Base-by-base conservation (phyloP, 805 yeast species). In the Saccharomycodes ludwigii region DNA sequence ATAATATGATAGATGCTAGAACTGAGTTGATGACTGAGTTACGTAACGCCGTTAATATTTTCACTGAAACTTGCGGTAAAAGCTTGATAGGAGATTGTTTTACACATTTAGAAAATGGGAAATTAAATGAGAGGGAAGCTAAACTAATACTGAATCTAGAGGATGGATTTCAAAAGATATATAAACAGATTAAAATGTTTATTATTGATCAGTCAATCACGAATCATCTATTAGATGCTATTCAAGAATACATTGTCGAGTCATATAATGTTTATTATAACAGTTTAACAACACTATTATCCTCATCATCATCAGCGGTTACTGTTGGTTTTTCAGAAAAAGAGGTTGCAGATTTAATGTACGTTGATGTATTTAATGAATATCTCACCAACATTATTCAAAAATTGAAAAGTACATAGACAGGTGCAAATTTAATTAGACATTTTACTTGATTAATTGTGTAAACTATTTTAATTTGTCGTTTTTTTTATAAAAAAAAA, bases 1-100 rank as follows among this genome's bases (percentile, higher is more conserved):
- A 73, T 43, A 77, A 82, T 48, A 78, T 78, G 80, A 69, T 76
- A 28, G 95, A 86, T 55, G 91, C 77, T 2, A 62, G 73, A 37
- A 54, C 58, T 9, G 96, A 86, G 50, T 60, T 86, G 25, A 81
- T 79, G 42, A 61, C 71, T 16, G 85, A 79, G 40, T 62, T 86
- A 40, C 68, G 86, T 40, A 73, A 71, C 38, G 61, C 76, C 3
- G 82, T 85, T 17, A 77, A 73, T 41, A 71, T 66, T 14, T 74
- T 81, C 41, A 76, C 86, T 3, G 70, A 73, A 30, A 67, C 65
- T 10, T 71, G n/a, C n/a, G n/a, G n/a, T n/a, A n/a, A n/a, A n/a
- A n/a, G n/a, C n/a, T n/a, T n/a, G n/a, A n/a, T n/a, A n/a, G n/a
- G n/a, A n/a, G n/a, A n/a, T n/a, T n/a, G n/a, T n/a, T n/a, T n/a